These are phyloP conservation scores for Acanthamoeba sp. DNA, from an alignment of 208 protist genomes.

Conservation along the genomic window DNA sequence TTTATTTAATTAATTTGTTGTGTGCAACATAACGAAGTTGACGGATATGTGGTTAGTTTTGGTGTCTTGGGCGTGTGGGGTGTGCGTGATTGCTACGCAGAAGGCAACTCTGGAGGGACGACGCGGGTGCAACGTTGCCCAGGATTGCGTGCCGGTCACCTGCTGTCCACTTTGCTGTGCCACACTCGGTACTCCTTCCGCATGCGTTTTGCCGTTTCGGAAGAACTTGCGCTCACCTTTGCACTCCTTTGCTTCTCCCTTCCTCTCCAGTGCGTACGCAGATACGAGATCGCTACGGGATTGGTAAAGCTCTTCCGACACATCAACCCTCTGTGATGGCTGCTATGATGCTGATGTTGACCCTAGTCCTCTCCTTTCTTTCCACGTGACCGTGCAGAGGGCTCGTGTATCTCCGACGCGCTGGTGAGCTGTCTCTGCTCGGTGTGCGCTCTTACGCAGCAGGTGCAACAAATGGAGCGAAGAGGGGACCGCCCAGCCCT, in stretches of 20 bases:
- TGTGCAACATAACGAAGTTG: background rate
- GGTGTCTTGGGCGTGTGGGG: background rate
- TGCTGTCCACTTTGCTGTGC: slow-evolving; percentile 29
- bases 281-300: background rate
- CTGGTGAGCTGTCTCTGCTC: slow-evolving; percentile 21
- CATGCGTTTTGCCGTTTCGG: too few relatives aligned
- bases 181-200: background rate
- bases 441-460: background rate
- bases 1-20: background rate
- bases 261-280: background rate
- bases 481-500: background rate
- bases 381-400: background rate
- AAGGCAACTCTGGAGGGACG: slow-evolving; percentile 5
- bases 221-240: too few relatives aligned
- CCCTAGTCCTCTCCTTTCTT: background rate
- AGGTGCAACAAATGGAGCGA: background rate
- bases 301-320: background rate
- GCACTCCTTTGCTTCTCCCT: background rate
- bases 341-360: too few relatives aligned
- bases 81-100: slow-evolving; percentile 22
- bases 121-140: background rate
- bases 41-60: background rate
- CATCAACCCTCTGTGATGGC: background rate
- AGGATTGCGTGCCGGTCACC: background rate
- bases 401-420: background rate